phyloP scores from a whole-genome alignment of 805 yeast genomes.

The Saturnispora serradocipensis region DNA sequence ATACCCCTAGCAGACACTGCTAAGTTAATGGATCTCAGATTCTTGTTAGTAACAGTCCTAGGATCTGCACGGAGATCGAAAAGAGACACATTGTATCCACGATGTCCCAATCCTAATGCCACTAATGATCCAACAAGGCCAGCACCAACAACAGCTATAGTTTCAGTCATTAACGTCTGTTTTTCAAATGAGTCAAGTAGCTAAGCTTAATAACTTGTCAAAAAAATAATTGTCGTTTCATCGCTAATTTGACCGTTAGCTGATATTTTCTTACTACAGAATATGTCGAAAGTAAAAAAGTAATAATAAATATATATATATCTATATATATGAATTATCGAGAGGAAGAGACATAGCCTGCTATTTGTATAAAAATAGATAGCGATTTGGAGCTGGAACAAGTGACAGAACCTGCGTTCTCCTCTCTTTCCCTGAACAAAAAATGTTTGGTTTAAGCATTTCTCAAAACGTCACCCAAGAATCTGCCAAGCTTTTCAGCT shows the following conservation, averaged over 20 bases:
- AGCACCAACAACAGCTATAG: conserved; percentile 69
- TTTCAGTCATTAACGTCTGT: conserved; percentile 15
- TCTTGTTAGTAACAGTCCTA: conserved; percentile 24
- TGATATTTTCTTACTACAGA: background rate
- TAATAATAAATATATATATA: background rate
- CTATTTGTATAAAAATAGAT: background rate
- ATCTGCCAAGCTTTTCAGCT: conserved; percentile 78
- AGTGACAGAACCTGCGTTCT: background rate
- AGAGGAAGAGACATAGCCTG: background rate
- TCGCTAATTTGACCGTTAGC: background rate
- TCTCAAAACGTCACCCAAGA: conserved; percentile 77
- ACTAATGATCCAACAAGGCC: conserved; percentile 85
- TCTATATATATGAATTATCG: background rate
- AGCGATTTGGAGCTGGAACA: too few relatives aligned
- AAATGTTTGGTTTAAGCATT: conserved; percentile 9
- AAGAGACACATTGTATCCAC: conserved; percentile 64
- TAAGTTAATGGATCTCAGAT: conserved; percentile 65
- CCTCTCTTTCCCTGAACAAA: background rate
- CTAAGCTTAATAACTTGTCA: background rate
- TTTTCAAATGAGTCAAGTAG: background rate
- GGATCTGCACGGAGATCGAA: conserved; percentile 71
- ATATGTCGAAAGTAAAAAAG: background rate
- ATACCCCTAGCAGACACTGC: conserved; percentile 87
- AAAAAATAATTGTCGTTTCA: background rate
- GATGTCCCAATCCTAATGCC: conserved; percentile 67